These are phyloP conservation scores for Euryodendron excelsum DNA, from an alignment of 148 eudicot species.

Conservation along the genomic window DNA sequence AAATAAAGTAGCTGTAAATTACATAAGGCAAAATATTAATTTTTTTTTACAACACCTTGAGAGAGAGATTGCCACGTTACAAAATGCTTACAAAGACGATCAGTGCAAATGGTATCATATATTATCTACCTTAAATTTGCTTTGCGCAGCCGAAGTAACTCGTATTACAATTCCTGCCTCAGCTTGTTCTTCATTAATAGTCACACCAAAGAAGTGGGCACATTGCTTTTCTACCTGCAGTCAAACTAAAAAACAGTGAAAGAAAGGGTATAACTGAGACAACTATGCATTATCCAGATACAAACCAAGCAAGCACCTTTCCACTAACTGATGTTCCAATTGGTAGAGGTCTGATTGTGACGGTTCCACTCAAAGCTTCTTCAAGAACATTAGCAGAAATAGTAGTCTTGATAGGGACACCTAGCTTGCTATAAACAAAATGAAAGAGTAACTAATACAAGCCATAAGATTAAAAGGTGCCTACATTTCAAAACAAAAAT, in stretches of 20 bases:
- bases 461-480: constrained; percentile 1
- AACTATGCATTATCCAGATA: neutral
- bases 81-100: neutral
- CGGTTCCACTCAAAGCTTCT: constrained; percentile 93
- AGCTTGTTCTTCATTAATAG: constrained; percentile 90
- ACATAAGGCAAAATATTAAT: neutral
- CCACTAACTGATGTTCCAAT: constrained; percentile 94
- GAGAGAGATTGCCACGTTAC: neutral
- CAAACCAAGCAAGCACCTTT: constrained; percentile 54
- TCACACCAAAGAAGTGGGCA: constrained; percentile 93
- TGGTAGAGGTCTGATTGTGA: constrained; percentile 86
- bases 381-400: constrained; percentile 95
- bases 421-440: constrained; percentile 68
- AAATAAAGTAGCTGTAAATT: constrained; percentile 83
- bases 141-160: constrained; percentile 94
- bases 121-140: constrained; percentile 86
- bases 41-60: constrained; percentile 1
- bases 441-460: constrained; percentile 2
- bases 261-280: neutral
- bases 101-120: neutral
- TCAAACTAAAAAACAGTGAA: neutral
- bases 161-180: constrained; percentile 86
- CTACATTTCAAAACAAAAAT: neutral
- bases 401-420: constrained; percentile 99
- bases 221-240: constrained; percentile 92